Evolutionary conservation across 108 stramenopile species (phyloP).

Genomic region (Pseudonitzschia multistriata): DNA sequence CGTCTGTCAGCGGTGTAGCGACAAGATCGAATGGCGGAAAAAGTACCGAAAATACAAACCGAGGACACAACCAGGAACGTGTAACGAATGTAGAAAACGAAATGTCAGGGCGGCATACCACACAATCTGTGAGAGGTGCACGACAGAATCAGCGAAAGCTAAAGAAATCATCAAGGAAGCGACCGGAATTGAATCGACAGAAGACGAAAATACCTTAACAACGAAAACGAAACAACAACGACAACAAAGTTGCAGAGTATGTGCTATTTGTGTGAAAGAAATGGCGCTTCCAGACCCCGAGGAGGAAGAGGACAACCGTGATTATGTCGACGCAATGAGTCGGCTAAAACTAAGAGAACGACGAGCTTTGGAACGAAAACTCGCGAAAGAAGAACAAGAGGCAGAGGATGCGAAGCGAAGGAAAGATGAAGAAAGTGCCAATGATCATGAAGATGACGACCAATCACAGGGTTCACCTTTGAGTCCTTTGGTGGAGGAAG

Average conservation of each 20-base stretch:
- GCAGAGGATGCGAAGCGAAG: background rate
- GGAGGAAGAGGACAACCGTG: constrained; percentile 45
- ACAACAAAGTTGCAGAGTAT: constrained; percentile 36
- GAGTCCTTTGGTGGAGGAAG: constrained; percentile 22
- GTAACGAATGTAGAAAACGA: constrained; percentile 63
- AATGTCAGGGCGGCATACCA: constrained; percentile 84
- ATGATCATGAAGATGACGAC: background rate
- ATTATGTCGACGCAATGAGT: constrained; percentile 30
- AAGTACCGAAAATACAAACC: constrained; percentile 93
- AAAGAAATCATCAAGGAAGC: constrained; percentile 45
- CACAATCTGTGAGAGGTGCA: constrained; percentile 76
- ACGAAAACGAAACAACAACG: background rate
- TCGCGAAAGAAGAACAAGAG: constrained; percentile 23
- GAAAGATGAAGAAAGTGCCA: constrained; percentile 12
- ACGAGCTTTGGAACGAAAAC: constrained; percentile 56
- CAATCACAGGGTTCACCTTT: background rate
- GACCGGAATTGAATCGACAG: constrained; percentile 3
- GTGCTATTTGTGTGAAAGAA: constrained; percentile 77
- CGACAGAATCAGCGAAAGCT: constrained; percentile 43
- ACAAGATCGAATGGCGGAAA: constrained; percentile 94
- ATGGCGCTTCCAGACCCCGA: constrained; percentile 63
- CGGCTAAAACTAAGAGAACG: constrained; percentile 63
- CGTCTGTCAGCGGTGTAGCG: constrained; percentile 87
- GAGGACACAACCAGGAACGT: constrained; percentile 71
- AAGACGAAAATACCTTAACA: constrained; percentile 8